phyloP scores from a whole-genome alignment of 768 basidiomycete genomes.

The Tubosaeta sp. region DNA sequence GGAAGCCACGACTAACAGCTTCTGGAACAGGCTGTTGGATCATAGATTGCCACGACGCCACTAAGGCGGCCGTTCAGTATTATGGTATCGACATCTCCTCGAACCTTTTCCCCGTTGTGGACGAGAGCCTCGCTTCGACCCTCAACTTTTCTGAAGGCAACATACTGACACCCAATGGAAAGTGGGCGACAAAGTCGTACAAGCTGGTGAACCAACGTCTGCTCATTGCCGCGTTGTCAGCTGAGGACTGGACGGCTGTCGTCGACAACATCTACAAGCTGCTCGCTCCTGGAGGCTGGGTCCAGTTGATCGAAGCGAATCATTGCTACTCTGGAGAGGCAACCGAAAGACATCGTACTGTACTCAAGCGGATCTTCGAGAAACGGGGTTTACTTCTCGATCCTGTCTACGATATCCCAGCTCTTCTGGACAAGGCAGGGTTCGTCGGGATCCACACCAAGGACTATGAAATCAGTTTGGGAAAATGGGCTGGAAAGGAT shows the following conservation, averaged over 20 bases:
- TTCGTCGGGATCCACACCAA: neutral
- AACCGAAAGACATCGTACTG: neutral
- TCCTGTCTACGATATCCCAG: neutral
- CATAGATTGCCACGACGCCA: neutral
- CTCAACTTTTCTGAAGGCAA: neutral
- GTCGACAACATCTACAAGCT: conserved; percentile 22
- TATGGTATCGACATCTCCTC: conserved; percentile 13
- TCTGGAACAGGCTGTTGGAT: neutral
- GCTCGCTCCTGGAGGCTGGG: conserved; percentile 23
- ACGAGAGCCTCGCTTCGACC: neutral
- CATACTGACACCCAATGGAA: conserved; percentile 7
- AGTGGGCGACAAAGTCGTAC: conserved; percentile 21
- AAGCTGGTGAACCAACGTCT: conserved; percentile 28
- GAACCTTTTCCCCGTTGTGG: conserved; percentile 5
- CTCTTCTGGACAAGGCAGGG: neutral
- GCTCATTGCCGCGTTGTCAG: conserved; percentile 20
- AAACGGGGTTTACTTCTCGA: neutral
- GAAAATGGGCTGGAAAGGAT: conserved; percentile 3
- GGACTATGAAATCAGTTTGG: neutral
- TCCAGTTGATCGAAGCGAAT: conserved; percentile 20
- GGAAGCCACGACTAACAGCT: neutral
- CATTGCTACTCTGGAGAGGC: conserved; percentile 2
- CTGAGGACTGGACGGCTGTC: conserved; percentile 19
- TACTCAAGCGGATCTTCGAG: conserved; percentile 1
- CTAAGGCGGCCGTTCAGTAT: neutral